Evolutionary conservation across 2,329 filamentous ascomycete genomes (phyloP).

Genomic region (Davidsoniella neocaledoniae): DNA sequence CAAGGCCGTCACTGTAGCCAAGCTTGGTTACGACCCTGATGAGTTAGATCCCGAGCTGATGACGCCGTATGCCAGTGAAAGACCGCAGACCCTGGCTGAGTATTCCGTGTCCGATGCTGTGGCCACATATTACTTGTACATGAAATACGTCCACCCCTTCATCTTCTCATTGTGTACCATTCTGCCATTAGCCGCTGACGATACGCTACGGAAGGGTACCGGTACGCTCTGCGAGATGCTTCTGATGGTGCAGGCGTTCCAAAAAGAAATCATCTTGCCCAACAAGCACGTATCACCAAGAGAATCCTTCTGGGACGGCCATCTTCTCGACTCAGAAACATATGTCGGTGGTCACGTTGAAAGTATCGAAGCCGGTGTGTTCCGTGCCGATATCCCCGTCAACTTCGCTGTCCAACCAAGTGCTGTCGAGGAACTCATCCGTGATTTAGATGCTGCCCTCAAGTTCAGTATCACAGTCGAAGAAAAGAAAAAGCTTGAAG

Average conservation of each 20-base stretch:
- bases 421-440: conserved; percentile 76
- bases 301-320: conserved; percentile 92
- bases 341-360: conserved; percentile 98
- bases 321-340: conserved; percentile 89
- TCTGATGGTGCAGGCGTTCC: conserved; percentile 94
- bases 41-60: conserved; percentile 95
- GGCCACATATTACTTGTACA: conserved; percentile 96
- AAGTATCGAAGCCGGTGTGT: conserved; percentile 96
- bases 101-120: conserved; percentile 99
- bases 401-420: conserved; percentile 81
- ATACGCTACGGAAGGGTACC: conserved; percentile 85
- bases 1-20: conserved; percentile 94
- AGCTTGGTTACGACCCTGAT: conserved; percentile 94
- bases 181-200: conserved; percentile 80
- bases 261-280: conserved; percentile 78
- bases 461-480: conserved; percentile 75
- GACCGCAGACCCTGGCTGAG: conserved; percentile 85
- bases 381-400: conserved; percentile 85
- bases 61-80: conserved; percentile 79
- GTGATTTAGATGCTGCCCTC: conserved; percentile 74
- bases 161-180: conserved; percentile 98
- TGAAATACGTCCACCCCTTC: conserved; percentile 99
- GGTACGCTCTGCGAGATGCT: conserved; percentile 99
- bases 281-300: conserved; percentile 90
- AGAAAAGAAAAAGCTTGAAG: conserved; percentile 66